Percentiles rank a stretch among this genome's conserved stretches.
phyloP scores from a whole-genome alignment of 108 stramenopile genomes.

The Fragilaria crotonensis region DNA sequence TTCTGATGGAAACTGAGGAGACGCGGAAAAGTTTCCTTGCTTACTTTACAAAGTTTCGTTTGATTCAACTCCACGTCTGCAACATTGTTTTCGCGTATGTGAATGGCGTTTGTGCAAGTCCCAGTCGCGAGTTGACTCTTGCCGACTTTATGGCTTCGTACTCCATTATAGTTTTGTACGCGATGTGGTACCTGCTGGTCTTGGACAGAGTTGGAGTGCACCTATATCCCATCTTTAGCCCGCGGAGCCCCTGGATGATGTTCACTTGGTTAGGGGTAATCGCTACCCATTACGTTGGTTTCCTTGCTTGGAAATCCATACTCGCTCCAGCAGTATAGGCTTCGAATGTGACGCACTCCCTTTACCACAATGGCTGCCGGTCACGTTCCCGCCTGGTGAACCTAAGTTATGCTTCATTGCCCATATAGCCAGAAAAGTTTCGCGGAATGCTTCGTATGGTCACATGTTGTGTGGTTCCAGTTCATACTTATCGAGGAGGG shows the following conservation, averaged over 20 bases:
- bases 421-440: too few species aligned
- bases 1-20: conserved; percentile 30
- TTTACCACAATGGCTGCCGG: too few species aligned
- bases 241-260: conserved; percentile 34
- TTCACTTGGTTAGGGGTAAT: conserved; percentile 25
- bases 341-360: too few species aligned
- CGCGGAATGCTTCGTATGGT: too few species aligned
- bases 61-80: conserved; percentile 64
- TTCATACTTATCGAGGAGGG: too few species aligned
- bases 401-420: too few species aligned
- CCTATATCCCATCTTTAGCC: conserved; percentile 74
- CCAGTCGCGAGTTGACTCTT: conserved; percentile 27
- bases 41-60: conserved; percentile 49
- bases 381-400: too few species aligned
- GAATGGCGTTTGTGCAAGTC: conserved; percentile 36
- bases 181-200: conserved; percentile 51
- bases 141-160: conserved; percentile 53
- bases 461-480: too few species aligned
- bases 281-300: too few species aligned
- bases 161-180: conserved; percentile 36
- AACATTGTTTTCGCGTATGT: conserved; percentile 52
- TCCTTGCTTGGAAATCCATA: too few species aligned
- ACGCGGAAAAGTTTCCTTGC: conserved; percentile 41
- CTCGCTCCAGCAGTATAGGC: too few species aligned
- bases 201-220: conserved; percentile 80